A percentile compares a stretch with the other conserved stretches of the same genome.
Conservation (phyloP, 192 early-diverging fungal genomes). For the Backusella tuberculispora region DNA sequence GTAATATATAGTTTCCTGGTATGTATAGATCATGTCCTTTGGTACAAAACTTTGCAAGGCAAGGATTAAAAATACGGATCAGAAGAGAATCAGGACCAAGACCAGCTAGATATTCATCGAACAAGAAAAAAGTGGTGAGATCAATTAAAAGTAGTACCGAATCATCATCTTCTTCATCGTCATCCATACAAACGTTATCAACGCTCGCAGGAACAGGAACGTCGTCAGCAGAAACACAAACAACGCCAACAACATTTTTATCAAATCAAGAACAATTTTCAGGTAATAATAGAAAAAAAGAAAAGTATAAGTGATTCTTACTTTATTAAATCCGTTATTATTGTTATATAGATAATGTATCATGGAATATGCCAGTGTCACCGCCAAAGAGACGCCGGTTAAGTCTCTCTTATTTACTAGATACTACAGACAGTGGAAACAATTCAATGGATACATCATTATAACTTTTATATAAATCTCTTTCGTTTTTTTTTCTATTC, state of each 20-base stretch:
- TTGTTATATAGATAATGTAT: neutral
- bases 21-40: conserved; percentile 75
- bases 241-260: neutral
- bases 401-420: conserved; percentile 23
- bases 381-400: conserved; percentile 1
- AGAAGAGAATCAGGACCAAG: conserved; percentile 69
- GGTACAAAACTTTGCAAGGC: conserved; percentile 88
- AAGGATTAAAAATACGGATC: conserved; percentile 93
- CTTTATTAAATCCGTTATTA: neutral
- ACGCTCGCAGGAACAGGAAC: neutral
- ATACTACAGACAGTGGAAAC: conserved; percentile 5
- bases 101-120: conserved; percentile 17
- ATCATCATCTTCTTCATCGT: neutral
- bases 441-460: conserved; percentile 10
- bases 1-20: conserved; percentile 34
- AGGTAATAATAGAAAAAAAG: neutral
- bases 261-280: neutral
- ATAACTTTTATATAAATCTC: neutral
- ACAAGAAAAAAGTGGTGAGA: neutral
- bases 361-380: neutral
- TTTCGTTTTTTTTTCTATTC: neutral
- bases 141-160: neutral
- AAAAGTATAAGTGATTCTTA: neutral
- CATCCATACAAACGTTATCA: neutral
- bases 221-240: neutral